Evolutionary conservation across 495 filamentous ascomycete genomes (phyloP).

Genomic region (Diplogelasinospora grovesii): DNA sequence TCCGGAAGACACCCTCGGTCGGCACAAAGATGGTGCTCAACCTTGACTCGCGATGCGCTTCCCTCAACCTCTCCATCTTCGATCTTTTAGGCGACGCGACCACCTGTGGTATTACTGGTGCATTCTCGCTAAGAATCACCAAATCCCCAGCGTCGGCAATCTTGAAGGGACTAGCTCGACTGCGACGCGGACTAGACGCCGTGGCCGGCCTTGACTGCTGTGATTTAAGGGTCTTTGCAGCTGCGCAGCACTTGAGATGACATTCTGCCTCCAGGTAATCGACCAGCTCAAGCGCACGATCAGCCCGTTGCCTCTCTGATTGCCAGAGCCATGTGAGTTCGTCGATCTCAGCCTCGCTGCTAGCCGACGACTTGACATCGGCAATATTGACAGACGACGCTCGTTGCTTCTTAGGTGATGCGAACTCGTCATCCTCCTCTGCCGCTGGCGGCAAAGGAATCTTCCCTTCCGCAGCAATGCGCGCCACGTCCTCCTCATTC

Average conservation of each 20-base stretch:
- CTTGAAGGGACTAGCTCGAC: conserved; percentile 19
- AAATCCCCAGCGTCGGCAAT: conserved; percentile 37
- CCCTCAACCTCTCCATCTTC: conserved; percentile 22
- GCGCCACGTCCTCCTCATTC: conserved; percentile 52
- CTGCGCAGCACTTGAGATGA: conserved; percentile 63
- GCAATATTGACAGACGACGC: conserved; percentile 29
- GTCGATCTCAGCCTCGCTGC: conserved; percentile 47
- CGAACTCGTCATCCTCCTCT: conserved; percentile 37
- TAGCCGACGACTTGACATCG: conserved; percentile 36
- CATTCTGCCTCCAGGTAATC: conserved; percentile 83
- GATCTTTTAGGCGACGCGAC: conserved; percentile 17
- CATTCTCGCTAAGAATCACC: conserved; percentile 33
- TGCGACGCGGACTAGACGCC: conserved; percentile 20
- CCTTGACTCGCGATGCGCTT: conserved; percentile 20
- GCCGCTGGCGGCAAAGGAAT: conserved; percentile 49
- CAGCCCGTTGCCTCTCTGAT: conserved; percentile 58
- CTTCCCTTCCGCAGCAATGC: conserved; percentile 58
- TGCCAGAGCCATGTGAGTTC: conserved; percentile 55
- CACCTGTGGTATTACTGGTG: conserved; percentile 6
- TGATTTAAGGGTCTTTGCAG: conserved; percentile 27
- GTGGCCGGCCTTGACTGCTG: conserved; percentile 9
- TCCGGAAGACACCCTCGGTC: conserved; percentile 46
- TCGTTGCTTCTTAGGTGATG: conserved; percentile 36
- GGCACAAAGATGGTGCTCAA: conserved; percentile 42
- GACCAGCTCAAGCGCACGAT: conserved; percentile 62